phyloP scores from a whole-genome alignment of 2,329 filamentous ascomycete species.

The Orbilia oligospora region DNA sequence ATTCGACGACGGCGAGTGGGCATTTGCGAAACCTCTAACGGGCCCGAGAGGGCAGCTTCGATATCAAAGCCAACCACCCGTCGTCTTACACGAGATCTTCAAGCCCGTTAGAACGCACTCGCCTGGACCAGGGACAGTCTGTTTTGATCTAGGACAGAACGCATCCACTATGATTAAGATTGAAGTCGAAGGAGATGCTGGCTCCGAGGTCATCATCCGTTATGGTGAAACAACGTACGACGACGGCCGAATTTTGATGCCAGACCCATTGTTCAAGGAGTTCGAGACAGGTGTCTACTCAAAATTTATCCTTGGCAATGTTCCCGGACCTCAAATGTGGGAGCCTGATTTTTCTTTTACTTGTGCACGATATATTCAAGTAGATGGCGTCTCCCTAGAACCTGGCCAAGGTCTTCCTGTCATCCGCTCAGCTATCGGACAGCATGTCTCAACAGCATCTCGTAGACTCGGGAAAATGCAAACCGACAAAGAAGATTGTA shows the following conservation, averaged over 20 bases:
- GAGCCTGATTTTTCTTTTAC: slow-evolving; percentile 69
- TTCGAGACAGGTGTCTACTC: slow-evolving; percentile 67
- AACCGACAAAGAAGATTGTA: slow-evolving; percentile 68
- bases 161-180: slow-evolving; percentile 66
- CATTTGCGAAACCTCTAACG: slow-evolving; percentile 66
- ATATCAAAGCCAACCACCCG: slow-evolving; percentile 68
- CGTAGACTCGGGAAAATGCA: slow-evolving; percentile 66
- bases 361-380: slow-evolving; percentile 68
- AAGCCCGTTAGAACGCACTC: slow-evolving; percentile 63
- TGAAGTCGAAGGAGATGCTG: slow-evolving; percentile 63
- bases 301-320: slow-evolving; percentile 66
- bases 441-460: slow-evolving; percentile 68
- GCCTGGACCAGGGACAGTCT: slow-evolving; percentile 63
- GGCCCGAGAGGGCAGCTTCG: slow-evolving; percentile 67
- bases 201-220: slow-evolving; percentile 65
- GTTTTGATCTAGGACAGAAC: slow-evolving; percentile 66
- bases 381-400: slow-evolving; percentile 66
- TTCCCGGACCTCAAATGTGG: slow-evolving; percentile 65
- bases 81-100: slow-evolving; percentile 67
- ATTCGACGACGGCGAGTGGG: slow-evolving; percentile 65
- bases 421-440: slow-evolving; percentile 66
- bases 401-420: slow-evolving; percentile 64
- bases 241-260: slow-evolving; percentile 67
- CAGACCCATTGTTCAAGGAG: slow-evolving; percentile 67
- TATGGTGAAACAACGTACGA: slow-evolving; percentile 65